Evolutionary conservation across 164 flowering plant species (phyloP).

Genomic region (Amborella trichopoda): DNA sequence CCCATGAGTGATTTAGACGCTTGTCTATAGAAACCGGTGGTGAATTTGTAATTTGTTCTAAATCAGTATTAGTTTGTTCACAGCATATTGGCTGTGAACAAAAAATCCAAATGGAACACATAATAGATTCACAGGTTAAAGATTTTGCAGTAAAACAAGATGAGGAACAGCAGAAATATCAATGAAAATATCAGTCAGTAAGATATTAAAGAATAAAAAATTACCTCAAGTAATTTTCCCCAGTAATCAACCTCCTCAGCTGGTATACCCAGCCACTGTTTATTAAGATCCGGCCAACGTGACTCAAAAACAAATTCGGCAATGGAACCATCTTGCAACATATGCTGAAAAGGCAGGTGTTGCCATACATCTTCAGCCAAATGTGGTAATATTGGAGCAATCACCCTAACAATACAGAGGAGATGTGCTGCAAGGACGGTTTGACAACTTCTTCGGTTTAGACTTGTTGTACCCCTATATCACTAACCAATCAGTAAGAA

Average conservation of each 20-base stretch:
- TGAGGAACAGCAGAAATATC: not conserved
- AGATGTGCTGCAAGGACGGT: slow-evolving; percentile 90
- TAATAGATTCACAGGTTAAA: not conserved
- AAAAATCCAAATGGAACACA: not conserved
- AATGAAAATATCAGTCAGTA: not conserved
- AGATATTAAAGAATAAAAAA: not conserved
- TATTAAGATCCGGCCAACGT: slow-evolving; percentile 65
- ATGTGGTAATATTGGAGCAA: slow-evolving; percentile 93
- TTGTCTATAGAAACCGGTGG: not conserved
- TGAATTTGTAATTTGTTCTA: not conserved
- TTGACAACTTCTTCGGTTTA: slow-evolving; percentile 88
- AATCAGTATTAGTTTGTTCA: not conserved
- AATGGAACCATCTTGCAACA: slow-evolving; percentile 40
- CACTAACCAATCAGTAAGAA: slow-evolving; percentile 2
- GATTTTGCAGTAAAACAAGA: not conserved
- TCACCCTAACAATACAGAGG: slow-evolving; percentile 53
- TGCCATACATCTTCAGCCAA: slow-evolving; percentile 97
- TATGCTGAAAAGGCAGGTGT: slow-evolving; percentile 60
- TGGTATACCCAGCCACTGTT: slow-evolving; percentile 53
- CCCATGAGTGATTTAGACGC: no score
- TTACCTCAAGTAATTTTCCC: slow-evolving; percentile 85
- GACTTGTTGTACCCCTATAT: slow-evolving; percentile 66
- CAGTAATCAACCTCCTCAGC: slow-evolving; percentile 56
- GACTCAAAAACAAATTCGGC: slow-evolving; percentile 79
- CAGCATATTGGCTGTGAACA: not conserved